These are phyloP conservation scores for Nitzschia sp. DNA, from an alignment of 108 stramenopile genomes.

Conservation along the genomic window DNA sequence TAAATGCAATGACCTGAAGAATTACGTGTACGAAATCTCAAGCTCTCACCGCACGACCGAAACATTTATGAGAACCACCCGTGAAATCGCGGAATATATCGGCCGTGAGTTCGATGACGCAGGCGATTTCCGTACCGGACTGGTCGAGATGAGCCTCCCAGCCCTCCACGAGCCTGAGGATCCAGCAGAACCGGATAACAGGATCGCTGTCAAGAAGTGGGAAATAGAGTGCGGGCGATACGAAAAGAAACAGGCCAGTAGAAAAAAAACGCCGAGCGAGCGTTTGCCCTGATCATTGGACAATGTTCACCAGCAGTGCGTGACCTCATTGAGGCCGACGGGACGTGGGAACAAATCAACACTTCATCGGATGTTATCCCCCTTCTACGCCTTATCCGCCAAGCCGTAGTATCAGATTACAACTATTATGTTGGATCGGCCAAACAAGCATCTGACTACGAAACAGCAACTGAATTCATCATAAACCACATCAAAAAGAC, in stretches of 20 bases:
- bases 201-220: not conserved
- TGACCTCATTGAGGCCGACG: not conserved
- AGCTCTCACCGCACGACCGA: not conserved
- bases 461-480: slow-evolving; percentile 3
- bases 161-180: not conserved
- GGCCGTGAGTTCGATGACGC: not conserved
- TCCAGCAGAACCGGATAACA: not conserved
- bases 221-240: not conserved
- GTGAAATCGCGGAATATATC: not conserved
- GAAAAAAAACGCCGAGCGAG: not conserved
- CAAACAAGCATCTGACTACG: slow-evolving; percentile 8
- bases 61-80: not conserved
- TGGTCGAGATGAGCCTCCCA: not conserved
- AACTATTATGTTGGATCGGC: too few relatives aligned
- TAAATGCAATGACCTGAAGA: not conserved
- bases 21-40: not conserved
- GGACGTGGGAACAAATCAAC: not conserved
- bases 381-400: not conserved
- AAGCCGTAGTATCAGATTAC: not conserved
- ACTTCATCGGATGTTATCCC: not conserved
- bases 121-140: not conserved
- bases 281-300: not conserved
- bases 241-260: not conserved
- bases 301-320: not conserved
- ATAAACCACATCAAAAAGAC: slow-evolving; percentile 12